Evolutionary conservation across 176 grass and related monocot genomes (phyloP).

Genomic region (Zea mays): DNA sequence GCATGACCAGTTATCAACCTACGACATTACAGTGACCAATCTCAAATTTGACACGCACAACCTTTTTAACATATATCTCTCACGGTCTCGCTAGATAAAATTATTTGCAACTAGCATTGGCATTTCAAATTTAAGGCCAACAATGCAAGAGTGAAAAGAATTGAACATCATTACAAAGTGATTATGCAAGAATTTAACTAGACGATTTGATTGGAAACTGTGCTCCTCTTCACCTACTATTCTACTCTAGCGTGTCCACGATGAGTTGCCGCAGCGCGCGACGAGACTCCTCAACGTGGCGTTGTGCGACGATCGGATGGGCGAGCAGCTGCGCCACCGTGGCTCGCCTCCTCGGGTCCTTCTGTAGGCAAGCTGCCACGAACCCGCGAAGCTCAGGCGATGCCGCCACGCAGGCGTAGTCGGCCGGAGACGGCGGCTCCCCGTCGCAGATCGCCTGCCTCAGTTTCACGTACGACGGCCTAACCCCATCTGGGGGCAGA

Average conservation of each 20-base stretch:
- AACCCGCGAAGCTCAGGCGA: slow-evolving; percentile 40
- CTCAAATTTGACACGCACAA: too few relatives aligned
- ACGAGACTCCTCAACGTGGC: slow-evolving; percentile 16
- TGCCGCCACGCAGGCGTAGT: background rate
- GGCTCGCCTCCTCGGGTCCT: slow-evolving; percentile 41
- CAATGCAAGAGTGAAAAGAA: too few relatives aligned
- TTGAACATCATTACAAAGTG: too few relatives aligned
- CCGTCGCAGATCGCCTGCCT: slow-evolving; percentile 51
- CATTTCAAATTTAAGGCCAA: too few relatives aligned
- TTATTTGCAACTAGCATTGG: too few relatives aligned
- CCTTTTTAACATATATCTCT: too few relatives aligned
- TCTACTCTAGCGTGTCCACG: slow-evolving; percentile 1
- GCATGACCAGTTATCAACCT: too few relatives aligned
- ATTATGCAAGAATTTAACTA: background rate
- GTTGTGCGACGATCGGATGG: slow-evolving; percentile 42
- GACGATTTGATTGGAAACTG: background rate
- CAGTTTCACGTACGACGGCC: slow-evolving; percentile 7
- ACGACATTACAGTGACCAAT: too few relatives aligned
- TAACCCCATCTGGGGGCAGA: background rate
- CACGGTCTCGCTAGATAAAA: too few relatives aligned
- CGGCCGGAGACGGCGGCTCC: slow-evolving; percentile 12
- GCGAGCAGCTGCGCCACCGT: slow-evolving; percentile 47
- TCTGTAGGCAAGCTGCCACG: slow-evolving; percentile 46
- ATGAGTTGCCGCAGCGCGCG: slow-evolving; percentile 34
- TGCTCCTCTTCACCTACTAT: background rate